Evolutionary conservation across 176 grass and related monocot species (phyloP), one percentile per base, ranked within the genome.

Genomic region (Panicum miliaceum): DNA sequence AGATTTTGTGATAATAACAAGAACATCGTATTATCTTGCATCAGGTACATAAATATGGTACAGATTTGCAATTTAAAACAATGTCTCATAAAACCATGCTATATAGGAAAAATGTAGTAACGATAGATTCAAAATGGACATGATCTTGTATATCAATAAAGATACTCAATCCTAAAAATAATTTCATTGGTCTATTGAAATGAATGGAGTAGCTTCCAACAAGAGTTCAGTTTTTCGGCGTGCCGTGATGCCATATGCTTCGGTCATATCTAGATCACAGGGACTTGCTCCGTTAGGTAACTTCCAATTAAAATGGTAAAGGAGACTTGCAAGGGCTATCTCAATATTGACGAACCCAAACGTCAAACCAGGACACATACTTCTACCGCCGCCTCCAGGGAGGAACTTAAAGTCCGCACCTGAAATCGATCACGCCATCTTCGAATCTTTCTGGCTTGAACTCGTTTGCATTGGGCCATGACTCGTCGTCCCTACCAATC

Each of bases 371-470:
- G 88, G 78, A 32, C 88, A 90, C 64, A 90, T 84, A 27, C 78
- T 90, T 6, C 88, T 84, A 0, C 88, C 88, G 0, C 83, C n/a
- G 0, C 88, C 88, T 0, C 64, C 71, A 0, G 88, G 83, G 7
- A 82, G 37, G 32, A 85, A 90, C 27, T 80, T 71, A 8, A 87
- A 90, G 14, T 86, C 84, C 0, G 29, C 12, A 2, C 60, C 88
- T 68, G 3, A 68, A 76, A 48, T 86, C 88, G 1, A 77, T 15
- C 4, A 0, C 2, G 1, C 68, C 84, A 0, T 45, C 40, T 12
- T 76, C 40, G 7, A 90, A 90, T 66, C 88, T 80, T 27, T 86
- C 78, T 0, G 88, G 88, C 15, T 16, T 85, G 38, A 90, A 91
- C 45, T 94, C 80, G 9, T 64, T 23, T 0, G 83, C 79, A 6